A percentile compares a stretch with the other conserved stretches of the same genome.
phyloP scores from a whole-genome alignment of 352 stramenopile species.

The Sclerospora graminicola region DNA sequence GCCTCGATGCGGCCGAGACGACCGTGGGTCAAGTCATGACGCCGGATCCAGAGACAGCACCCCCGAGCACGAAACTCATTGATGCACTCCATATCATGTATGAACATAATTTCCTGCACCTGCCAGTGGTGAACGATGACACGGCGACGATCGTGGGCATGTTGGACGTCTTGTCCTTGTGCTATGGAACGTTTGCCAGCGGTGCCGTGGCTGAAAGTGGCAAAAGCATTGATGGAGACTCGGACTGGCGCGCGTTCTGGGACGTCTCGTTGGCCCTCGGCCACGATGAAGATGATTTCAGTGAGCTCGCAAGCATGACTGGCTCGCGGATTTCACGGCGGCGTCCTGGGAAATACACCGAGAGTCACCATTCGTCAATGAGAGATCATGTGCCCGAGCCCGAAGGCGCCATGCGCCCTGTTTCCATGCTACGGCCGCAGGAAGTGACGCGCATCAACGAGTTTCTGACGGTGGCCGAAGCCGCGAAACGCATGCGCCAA shows the following conservation, averaged over 20 bases:
- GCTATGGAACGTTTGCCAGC: conserved; percentile 81
- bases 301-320: conserved; percentile 55
- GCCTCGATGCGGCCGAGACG: conserved; percentile 85
- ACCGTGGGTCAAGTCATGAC: conserved; percentile 94
- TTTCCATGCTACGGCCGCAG: conserved; percentile 70
- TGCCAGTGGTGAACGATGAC: conserved; percentile 90
- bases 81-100: conserved; percentile 98
- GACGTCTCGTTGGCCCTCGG: conserved; percentile 79
- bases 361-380: conserved; percentile 33
- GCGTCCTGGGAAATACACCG: conserved; percentile 25
- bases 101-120: conserved; percentile 95
- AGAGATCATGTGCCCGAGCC: conserved; percentile 38
- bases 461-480: conserved; percentile 80
- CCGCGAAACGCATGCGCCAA: conserved; percentile 70
- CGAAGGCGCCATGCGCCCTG: conserved; percentile 58
- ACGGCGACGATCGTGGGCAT: conserved; percentile 70
- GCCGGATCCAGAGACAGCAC: conserved; percentile 90
- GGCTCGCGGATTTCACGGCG: conserved; percentile 37
- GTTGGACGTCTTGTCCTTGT: conserved; percentile 83
- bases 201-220: conserved; percentile 35
- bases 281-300: conserved; percentile 62
- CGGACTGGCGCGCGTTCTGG: conserved; percentile 84
- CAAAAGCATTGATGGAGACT: conserved; percentile 29
- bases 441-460: conserved; percentile 79
- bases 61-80: conserved; percentile 88